Conservation (phyloP, 441 rosid species). For the Hypseocharis bilobata region DNA sequence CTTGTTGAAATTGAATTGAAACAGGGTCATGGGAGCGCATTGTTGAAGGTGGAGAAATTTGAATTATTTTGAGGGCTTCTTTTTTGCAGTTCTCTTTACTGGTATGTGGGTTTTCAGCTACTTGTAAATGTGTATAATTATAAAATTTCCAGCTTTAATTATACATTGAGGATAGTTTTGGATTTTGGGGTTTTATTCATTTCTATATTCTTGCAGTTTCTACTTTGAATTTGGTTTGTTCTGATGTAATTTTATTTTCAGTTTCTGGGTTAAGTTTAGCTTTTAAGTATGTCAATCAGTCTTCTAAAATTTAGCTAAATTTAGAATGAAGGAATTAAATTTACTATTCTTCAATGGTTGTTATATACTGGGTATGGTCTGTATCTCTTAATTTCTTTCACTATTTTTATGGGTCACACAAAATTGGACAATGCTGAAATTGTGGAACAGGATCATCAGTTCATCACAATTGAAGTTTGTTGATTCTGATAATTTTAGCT, state of each 20-base stretch:
- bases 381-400: too few relatives aligned
- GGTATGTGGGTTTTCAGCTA: not conserved
- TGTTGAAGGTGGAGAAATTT: conserved; percentile 1
- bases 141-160: not conserved
- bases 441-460: not conserved
- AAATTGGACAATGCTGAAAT: not conserved
- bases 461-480: too few relatives aligned
- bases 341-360: not conserved
- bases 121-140: not conserved
- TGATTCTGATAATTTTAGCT: not conserved
- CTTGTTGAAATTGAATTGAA: not conserved
- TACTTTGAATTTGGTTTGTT: not conserved
- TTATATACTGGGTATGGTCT: not conserved
- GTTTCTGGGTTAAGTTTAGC: not conserved
- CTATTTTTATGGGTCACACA: not conserved
- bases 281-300: too few relatives aligned
- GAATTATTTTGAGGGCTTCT: not conserved
- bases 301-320: too few relatives aligned
- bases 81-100: not conserved
- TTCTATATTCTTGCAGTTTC: not conserved
- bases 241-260: not conserved
- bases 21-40: not conserved
- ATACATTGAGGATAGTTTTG: too few relatives aligned
- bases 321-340: too few relatives aligned
- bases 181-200: conserved; percentile 6